Conservation (phyloP, 2,329 filamentous ascomycete genomes). For the Pseudovirgaria hyperparasitica region DNA sequence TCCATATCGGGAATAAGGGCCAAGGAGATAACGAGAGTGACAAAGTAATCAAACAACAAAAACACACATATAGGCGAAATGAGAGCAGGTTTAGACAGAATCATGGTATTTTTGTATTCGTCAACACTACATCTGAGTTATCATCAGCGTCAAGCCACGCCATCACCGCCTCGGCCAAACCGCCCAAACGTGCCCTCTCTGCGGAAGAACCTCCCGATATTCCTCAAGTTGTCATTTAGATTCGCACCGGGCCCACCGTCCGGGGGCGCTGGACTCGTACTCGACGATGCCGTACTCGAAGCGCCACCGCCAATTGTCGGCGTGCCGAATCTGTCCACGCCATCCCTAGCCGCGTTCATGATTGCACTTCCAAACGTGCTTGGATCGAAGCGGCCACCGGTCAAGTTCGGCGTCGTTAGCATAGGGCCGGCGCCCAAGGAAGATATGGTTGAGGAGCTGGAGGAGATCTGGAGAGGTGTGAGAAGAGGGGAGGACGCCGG, state of each 20-base stretch:
- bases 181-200: slow-evolving; percentile 50
- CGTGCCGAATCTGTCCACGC: slow-evolving; percentile 64
- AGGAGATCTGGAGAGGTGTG: slow-evolving; percentile 22
- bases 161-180: slow-evolving; percentile 21
- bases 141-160: too few species aligned
- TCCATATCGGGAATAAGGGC: too few species aligned
- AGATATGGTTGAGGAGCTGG: slow-evolving; percentile 29
- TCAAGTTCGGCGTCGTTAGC: slow-evolving; percentile 24
- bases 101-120: too few species aligned
- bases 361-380: slow-evolving; percentile 74
- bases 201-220: slow-evolving; percentile 92
- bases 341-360: slow-evolving; percentile 76
- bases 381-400: slow-evolving; percentile 54
- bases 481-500: slow-evolving; percentile 21
- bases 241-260: slow-evolving; percentile 46
- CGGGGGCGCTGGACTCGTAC: slow-evolving; percentile 9
- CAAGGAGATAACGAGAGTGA: too few species aligned
- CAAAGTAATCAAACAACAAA: too few species aligned
- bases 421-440: slow-evolving; percentile 27
- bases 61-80: too few species aligned
- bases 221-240: slow-evolving; percentile 88
- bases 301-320: slow-evolving; percentile 17
- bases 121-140: too few species aligned
- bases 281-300: slow-evolving; percentile 22
- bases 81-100: too few species aligned